Evolutionary conservation across 768 basidiomycete species (phyloP), one percentile per base, ranked within the genome.

Genomic region (Pleurotus cornucopiae): DNA sequence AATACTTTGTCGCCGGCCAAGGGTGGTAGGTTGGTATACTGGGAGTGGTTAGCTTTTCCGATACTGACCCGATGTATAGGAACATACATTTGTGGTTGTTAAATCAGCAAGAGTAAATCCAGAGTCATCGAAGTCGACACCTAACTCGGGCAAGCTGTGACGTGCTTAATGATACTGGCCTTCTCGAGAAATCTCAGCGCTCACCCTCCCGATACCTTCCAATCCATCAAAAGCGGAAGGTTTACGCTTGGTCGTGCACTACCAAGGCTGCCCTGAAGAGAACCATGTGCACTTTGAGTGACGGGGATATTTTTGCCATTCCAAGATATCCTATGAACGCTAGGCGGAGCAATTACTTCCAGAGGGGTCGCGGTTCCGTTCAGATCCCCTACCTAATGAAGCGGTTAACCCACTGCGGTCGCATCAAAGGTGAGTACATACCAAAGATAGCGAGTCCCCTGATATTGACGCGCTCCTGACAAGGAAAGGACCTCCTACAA

Each of bases 401-500:
- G 25, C 47, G 45, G 16, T 58, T 7, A 54, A 34, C 9, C 30
- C 18, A 45, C 9, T 23, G 20, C 23, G 14, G 7, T 34, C 9
- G 16, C 14, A 46, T 49, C 38, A 21, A 12, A 39, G 30, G 16
- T 12, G 20, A 23, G 1, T n/a, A n/a, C 66, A 49, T 48, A 72
- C 74, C 68, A 77, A 54, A 30, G 60, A 56, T 5, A 78, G 59
- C 1, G 69, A 76, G 37, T 72, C 64, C 13, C 68, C 69, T 2
- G 56, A 57, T 43, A 84, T 72, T 2, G 67, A 62, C 6, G 81
- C 83, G 9, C 72, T 77, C 18, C 82, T 76, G 4, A 84, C 71
- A 18, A 84, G 64, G 57, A 83, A 82, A 1, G 83, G 82, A 0
- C 83, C 83, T 34, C 74, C 71, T 47, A 84, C 73, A 41, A 80